Base-by-base conservation (phyloP, 805 yeast species). In the Ogataea pignaliae region DNA sequence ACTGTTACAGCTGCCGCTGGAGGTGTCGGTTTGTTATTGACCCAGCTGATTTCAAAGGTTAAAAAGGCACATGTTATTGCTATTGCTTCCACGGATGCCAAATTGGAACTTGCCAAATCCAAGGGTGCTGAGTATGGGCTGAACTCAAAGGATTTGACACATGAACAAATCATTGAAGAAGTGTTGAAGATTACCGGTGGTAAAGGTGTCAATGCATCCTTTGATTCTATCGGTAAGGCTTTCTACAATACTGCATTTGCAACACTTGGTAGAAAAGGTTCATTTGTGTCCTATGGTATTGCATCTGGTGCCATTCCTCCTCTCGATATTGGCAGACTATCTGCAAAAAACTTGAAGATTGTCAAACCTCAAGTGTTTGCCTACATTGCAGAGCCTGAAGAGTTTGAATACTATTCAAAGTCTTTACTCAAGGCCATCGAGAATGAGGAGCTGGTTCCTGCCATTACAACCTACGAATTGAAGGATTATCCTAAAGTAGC, bases 1-100 rank as follows among this genome's bases (percentile, higher is more conserved):
- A 70, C 90, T 38, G 81, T 88, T 18, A 88, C 89, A 69, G 97
- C 97, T 3, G 96, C 96, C 8, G 97, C 97, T 3, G 97, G 97
- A 38, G 97, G 97, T 43, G 91, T 87, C 40, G 98, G 98, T 6
- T 73, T 78, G 41, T 53, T 87, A 15, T 67, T 88, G 42, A 70
- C 73, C 39, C 96, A 89, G 62, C 66, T 89, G 64, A 64, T 84
- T 40, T 63, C 71, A 29, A 56, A 65, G 17, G 28, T 48, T 29
- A 70, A 68, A 39, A 95, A 96, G 16, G 97, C 88, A 3, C 81
- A 78, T 50, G 89, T 81, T 37, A 88, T 90, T 65, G 97, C 95
- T 3, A 72, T 85, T 33, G 93, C 95, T 6, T 88, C 97, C 2
- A 72, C 87, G 10, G 78, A 73, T 28, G 95, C 76, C 44, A 90